A percentile compares a stretch with the other conserved stretches of the same genome.
phyloP scores from a whole-genome alignment of 805 yeast species.

The Cyberlindnera suaveolens region DNA sequence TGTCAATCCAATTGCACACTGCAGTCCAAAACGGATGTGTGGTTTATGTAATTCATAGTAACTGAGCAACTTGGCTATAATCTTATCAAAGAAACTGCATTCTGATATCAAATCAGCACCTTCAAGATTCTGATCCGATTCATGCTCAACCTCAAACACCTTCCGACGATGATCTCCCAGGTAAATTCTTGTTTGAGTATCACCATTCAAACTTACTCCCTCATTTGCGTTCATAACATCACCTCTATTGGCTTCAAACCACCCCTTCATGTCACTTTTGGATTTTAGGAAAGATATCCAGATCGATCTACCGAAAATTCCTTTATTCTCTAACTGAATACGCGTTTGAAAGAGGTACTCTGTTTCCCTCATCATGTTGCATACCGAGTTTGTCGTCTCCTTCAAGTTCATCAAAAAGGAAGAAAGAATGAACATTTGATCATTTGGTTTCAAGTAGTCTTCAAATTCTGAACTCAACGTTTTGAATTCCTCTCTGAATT shows the following conservation, averaged over 20 bases:
- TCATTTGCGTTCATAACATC: constrained; percentile 24
- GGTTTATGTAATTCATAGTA: constrained; percentile 19
- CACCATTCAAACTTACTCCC: constrained; percentile 31
- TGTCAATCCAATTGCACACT: constrained; percentile 39
- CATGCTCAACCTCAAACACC: background rate
- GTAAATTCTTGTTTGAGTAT: constrained; percentile 4
- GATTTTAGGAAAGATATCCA: constrained; percentile 39
- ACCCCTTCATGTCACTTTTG: constrained; percentile 28
- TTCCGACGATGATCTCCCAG: background rate
- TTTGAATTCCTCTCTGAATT: constrained; percentile 29
- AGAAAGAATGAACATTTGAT: constrained; percentile 43
- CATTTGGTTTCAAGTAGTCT: constrained; percentile 34
- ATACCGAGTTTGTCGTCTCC: constrained; percentile 29
- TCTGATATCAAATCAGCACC: background rate
- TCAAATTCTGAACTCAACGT: constrained; percentile 17
- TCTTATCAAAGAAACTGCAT: background rate
- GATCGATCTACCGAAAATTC: constrained; percentile 31
- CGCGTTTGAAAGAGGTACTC: constrained; percentile 27
- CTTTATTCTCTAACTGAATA: constrained; percentile 26
- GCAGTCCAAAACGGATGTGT: constrained; percentile 41
- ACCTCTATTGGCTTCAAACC: constrained; percentile 26
- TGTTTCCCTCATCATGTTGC: constrained; percentile 27
- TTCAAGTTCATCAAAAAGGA: constrained; percentile 43
- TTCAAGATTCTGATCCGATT: background rate
- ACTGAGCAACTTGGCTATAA: background rate